Base-by-base conservation (phyloP, 116 monocot species). In the Posidonia oceanica region DNA sequence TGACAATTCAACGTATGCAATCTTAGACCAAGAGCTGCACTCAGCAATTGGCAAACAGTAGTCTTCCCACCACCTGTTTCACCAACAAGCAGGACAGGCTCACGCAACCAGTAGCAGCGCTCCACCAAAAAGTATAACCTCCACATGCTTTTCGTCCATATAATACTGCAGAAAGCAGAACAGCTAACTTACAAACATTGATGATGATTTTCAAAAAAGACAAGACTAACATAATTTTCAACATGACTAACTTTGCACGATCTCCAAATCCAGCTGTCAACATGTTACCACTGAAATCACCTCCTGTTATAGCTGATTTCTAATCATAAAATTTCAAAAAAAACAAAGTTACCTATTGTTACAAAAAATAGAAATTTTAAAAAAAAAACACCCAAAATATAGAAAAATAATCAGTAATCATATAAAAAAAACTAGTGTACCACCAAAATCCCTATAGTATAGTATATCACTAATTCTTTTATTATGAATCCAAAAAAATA, bases 11-110 rank as follows among this genome's bases (percentile, higher is more conserved):
- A 76, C 64, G 84, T 90, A 63, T 87, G 97, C 74, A 98, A 64
- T 69, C 59, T 81, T 65, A 75, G 66, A 15, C 73, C 64, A 56
- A 93, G 72, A 71, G 75, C 75, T 71, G 48, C 66, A 76, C 93
- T 87, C 37, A 98, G 80, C 54, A 98, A 71, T 76, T 98, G 97
- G 74, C 97, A 98, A 7, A 93, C 97, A 41, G 88, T 92, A 20
- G 97, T 98, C 67, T 98, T 98, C n/a, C 97, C 97, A 54, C 97
- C 93, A 67, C 97, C 97, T 73, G 97, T 98, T 76, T 93, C 97
- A 74, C 97, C 97, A 70, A 98, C 80, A 68, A 98, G 85, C 29
- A 98, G 93, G 7, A 98, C 97, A 82, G 97, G 97, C 52, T 98
- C 97, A 14, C 80, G 92, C 71, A 87, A 75, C 63, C 63, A 75